Base-by-base conservation (phyloP, 1,284 basidiomycete genomes). In the Polyporus tsugae region DNA sequence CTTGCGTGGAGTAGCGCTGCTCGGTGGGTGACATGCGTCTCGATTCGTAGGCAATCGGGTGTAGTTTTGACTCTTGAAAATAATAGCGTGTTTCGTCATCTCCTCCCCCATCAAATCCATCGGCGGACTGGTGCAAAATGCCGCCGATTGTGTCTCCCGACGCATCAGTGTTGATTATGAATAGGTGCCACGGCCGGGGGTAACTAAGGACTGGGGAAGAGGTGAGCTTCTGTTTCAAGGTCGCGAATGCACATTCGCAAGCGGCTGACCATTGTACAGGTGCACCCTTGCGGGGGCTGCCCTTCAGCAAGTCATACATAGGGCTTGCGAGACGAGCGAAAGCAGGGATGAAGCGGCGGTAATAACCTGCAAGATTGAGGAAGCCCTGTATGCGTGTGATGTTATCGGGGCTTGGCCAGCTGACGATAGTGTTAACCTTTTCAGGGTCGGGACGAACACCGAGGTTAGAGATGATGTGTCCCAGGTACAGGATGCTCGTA, bases 301-400 rank as follows among this genome's bases (percentile, higher is more conserved):
- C 84, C 70, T 86, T 86, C 36, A 80, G 75, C 0, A 78, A 71
- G 41, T 82, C 67, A 69, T 74, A 83, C 0, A 86, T 6, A 44
- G 42, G 42, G 42, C 42, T 11, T 11, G 17, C 19, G 19, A 44
- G 42, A 11, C 42, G 7, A 17, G 42, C 42, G 19, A 44, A 44
- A 44, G 19, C 29, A 29, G 29, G 29, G 29, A 29, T 29, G 29
- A 29, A 29, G 29, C 29, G 29, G 29, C 29, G 29, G 29, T 29
- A 29, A 29, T 29, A 29, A 29, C 29, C 29, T 2, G 29, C 29
- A 2, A 29, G 29, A 29, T 29, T 29, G 29, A 29, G 29, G 29
- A 29, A 29, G 29, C 29, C 29, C 29, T 2, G 29, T 29, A 29
- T 2, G n/a, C n/a, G n/a, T 2, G 29, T 29, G 29, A 29, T 29